Percentiles rank a stretch among this genome's conserved stretches.
phyloP scores from a whole-genome alignment of 1,284 basidiomycete species.

The Ceraceosorus bombacis region DNA sequence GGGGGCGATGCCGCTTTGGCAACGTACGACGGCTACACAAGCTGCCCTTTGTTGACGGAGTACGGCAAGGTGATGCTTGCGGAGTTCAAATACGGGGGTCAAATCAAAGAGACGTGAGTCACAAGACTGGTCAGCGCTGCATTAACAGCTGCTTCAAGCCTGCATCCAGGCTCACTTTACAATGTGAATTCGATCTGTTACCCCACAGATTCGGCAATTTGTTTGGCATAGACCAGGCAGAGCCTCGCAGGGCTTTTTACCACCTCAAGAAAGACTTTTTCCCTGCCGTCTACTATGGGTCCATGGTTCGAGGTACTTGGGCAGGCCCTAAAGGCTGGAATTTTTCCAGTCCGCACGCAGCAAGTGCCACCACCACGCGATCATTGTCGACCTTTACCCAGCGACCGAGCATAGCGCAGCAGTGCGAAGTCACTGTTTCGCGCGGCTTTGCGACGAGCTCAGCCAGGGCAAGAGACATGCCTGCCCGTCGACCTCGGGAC shows the following conservation, averaged over 20 bases:
- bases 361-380: background rate
- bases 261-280: constrained; percentile 87
- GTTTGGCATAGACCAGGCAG: constrained; percentile 29
- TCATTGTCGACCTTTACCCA: no score
- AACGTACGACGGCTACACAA: constrained; percentile 47
- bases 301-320: constrained; percentile 62
- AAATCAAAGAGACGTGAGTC: constrained; percentile 78
- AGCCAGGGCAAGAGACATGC: constrained; percentile 28
- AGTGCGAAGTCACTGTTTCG: no score
- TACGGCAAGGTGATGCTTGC: constrained; percentile 80
- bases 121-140: constrained; percentile 32
- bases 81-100: constrained; percentile 72
- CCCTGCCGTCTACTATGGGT: constrained; percentile 78
- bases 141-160: background rate
- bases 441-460: constrained; percentile 26
- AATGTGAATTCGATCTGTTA: background rate
- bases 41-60: constrained; percentile 57
- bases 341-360: background rate
- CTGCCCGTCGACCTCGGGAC: constrained; percentile 39
- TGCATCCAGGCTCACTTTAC: background rate
- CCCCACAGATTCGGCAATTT: constrained; percentile 18
- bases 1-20: constrained; percentile 25
- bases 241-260: constrained; percentile 65
- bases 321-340: constrained; percentile 34
- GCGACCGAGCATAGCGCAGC: no score